phyloP scores from a whole-genome alignment of 2,329 filamentous ascomycete species.

The Neopestalotiopsis sp. region DNA sequence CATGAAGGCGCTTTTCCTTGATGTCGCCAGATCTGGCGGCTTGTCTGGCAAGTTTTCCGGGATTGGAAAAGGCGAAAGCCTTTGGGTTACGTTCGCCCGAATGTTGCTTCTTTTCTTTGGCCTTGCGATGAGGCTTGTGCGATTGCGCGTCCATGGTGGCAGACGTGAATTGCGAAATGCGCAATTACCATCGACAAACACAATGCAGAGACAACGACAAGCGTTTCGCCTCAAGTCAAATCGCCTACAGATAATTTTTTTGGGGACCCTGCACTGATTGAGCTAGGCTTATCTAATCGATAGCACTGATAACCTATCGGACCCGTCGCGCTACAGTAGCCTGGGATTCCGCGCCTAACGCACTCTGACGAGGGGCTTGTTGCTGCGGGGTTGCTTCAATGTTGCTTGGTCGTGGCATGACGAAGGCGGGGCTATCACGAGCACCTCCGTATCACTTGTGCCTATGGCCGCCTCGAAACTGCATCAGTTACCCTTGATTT shows the following conservation, averaged over 20 bases:
- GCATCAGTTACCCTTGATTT: neutral
- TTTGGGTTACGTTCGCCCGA: constrained; percentile 78
- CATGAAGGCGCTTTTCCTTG: constrained; percentile 94
- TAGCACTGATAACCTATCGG: neutral
- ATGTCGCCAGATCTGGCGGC: constrained; percentile 34
- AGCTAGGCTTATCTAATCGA: constrained; percentile 13
- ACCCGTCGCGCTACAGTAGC: neutral
- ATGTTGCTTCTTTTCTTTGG: constrained; percentile 86
- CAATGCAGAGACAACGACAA: neutral
- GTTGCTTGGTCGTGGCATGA: neutral
- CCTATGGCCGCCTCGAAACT: neutral
- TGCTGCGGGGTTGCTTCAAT: neutral
- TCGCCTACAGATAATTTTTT: constrained; percentile 12
- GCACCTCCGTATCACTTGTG: neutral
- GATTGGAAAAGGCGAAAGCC: constrained; percentile 57
- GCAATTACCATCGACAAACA: neutral
- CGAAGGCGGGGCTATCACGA: constrained; percentile 14
- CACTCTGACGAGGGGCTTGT: neutral
- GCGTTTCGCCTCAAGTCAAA: neutral
- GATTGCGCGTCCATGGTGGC: constrained; percentile 78
- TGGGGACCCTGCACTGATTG: neutral
- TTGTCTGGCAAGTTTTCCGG: constrained; percentile 20
- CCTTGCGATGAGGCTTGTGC: constrained; percentile 84
- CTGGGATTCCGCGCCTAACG: neutral
- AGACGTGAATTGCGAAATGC: constrained; percentile 17